phyloP scores from a whole-genome alignment of 2,329 filamentous ascomycete species.

The Botrytis hyacinthi region DNA sequence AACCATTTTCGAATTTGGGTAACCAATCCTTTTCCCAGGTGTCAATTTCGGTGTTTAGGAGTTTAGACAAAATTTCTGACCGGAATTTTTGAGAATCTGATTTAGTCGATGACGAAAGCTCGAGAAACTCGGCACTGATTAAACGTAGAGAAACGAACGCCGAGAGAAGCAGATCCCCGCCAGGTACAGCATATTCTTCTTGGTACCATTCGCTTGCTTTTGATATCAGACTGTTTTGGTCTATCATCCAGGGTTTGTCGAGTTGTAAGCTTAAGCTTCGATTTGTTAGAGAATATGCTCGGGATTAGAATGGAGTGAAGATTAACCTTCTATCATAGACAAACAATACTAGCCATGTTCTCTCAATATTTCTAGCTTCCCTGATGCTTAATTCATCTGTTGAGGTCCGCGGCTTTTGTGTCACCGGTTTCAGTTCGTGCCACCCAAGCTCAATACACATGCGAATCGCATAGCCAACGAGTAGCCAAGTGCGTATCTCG shows the following conservation, averaged over 20 bases:
- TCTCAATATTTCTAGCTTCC: constrained; percentile 40
- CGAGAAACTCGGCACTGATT: constrained; percentile 40
- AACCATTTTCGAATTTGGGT: constrained; percentile 25
- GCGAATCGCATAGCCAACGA: constrained; percentile 43
- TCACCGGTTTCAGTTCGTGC: constrained; percentile 34
- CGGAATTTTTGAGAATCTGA: background rate
- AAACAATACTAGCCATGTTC: constrained; percentile 43
- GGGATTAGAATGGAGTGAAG: background rate
- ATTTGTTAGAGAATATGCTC: background rate
- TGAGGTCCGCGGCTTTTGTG: constrained; percentile 18
- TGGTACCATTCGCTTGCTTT: constrained; percentile 41
- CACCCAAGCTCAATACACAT: constrained; percentile 44
- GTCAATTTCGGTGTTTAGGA: constrained; percentile 26
- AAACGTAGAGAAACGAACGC: constrained; percentile 42
- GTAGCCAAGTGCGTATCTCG: constrained; percentile 43
- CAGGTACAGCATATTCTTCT: constrained; percentile 36
- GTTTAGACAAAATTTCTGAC: constrained; percentile 22
- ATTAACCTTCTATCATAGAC: constrained; percentile 43
- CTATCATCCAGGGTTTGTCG: constrained; percentile 46
- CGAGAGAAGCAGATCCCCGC: constrained; percentile 40
- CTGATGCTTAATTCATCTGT: constrained; percentile 20
- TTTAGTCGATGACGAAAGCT: constrained; percentile 24
- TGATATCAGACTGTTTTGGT: constrained; percentile 41
- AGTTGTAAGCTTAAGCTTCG: constrained; percentile 43
- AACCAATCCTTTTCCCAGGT: constrained; percentile 29